Conservation (phyloP, 768 basidiomycete species). For the Pleurotus giganteus region DNA sequence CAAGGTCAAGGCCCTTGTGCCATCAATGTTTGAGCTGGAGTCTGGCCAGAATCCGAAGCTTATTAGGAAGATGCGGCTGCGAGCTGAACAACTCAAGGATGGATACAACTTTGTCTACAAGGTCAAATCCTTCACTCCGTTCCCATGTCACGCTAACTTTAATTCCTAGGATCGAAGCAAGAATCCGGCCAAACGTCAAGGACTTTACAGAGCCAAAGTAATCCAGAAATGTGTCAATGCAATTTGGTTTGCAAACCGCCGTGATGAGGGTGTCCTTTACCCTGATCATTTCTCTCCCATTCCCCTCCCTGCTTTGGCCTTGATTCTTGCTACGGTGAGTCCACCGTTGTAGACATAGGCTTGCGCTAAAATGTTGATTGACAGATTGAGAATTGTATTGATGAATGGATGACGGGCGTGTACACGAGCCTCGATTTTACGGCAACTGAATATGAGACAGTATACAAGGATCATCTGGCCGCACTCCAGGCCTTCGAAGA, state of each 20-base stretch:
- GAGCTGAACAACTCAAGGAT: conserved; percentile 11
- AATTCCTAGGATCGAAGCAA: neutral
- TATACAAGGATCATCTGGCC: conserved; percentile 16
- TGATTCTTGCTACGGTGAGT: conserved; percentile 12
- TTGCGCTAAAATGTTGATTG: neutral
- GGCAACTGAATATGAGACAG: conserved; percentile 12
- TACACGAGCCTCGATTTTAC: conserved; percentile 15
- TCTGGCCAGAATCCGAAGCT: conserved; percentile 14
- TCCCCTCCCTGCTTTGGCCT: conserved; percentile 13
- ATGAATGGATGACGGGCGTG: conserved; percentile 20
- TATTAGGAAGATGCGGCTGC: conserved; percentile 10
- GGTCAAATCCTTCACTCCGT: neutral
- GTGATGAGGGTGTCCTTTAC: conserved; percentile 18
- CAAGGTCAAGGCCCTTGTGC: conserved; percentile 15
- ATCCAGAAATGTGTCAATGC: conserved; percentile 19
- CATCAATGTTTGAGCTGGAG: conserved; percentile 14
- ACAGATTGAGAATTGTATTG: conserved; percentile 20
- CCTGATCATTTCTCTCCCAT: conserved; percentile 16
- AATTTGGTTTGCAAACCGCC: conserved; percentile 19
- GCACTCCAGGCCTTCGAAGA: conserved; percentile 14
- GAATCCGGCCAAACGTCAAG: conserved; percentile 10
- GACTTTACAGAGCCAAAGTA: conserved; percentile 15
- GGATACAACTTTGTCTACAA: neutral
- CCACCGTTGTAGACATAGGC: neutral
- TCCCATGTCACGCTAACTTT: neutral